Evolutionary conservation across 352 stramenopile species (phyloP), one percentile per base, ranked within the genome.

Genomic region (Nothophytophthora sp.): DNA sequence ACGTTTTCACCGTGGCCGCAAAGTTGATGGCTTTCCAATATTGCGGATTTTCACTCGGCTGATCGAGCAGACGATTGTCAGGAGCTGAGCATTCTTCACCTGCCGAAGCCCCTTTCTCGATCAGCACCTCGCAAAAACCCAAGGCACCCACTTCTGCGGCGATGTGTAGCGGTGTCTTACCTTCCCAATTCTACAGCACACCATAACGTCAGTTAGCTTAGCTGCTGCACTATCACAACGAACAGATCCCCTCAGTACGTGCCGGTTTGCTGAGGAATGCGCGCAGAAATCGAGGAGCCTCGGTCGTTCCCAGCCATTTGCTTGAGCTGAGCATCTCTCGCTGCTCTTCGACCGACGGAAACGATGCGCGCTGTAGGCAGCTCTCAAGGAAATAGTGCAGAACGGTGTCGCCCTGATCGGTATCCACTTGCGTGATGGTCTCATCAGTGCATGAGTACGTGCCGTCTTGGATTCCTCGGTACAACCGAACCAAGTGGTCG

Each of bases 21-120:
- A 84, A 84, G 39, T 84, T 84, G 27, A 84, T 58, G 9, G 70
- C 41, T 40, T 70, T 81, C 69, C 69, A 79, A 19, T 63, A 75
- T 18, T 78, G 55, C 5, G 40, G 60, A 20, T 58, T 63, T 37
- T 76, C 52, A 13, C 52, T 68, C 7, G 60, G 55, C 30, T 71
- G 67, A 36, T 76, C 63, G 30, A 76, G 39, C 12, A 83, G 67
- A 13, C 70, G 66, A 20, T 65, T 74, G 22, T 81, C 67, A 27
- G 58, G 58, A 11, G 50, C 47, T 37, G 67, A 67, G 22, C 67
- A 76, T 37, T 77, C 73, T 51, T 76, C 63, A 22, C 41, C 64
- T 9, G 49, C 63, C 4, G 55, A 40, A 8, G 73, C 73, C 28
- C 73, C 73, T 28, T 67, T 70, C 29, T 68, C 55, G 39, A 84